Conservation (phyloP, 129 eudicot genomes). For the Chrysanthemum makinoi region DNA sequence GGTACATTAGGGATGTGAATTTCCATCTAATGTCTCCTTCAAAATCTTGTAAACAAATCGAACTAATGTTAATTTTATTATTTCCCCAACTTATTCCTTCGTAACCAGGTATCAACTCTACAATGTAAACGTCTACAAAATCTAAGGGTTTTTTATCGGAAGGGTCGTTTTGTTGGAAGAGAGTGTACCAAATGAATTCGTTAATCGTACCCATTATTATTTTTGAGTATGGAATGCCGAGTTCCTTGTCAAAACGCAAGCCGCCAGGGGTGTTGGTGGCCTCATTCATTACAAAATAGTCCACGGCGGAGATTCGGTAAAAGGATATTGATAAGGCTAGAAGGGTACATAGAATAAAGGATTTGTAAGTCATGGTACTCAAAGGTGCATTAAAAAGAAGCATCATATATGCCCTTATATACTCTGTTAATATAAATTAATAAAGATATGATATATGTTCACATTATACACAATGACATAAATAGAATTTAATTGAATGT, state of each 20-base stretch:
- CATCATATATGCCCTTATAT: no score
- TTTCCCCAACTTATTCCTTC: not conserved
- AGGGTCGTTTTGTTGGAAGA: constrained; percentile 20
- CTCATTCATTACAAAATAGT: constrained; percentile 1
- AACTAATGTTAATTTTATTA: constrained; percentile 1
- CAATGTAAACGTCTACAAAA: not conserved
- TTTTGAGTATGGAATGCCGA: constrained; percentile 23
- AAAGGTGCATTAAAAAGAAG: not conserved
- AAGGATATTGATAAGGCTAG: not conserved
- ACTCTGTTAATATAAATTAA: not conserved
- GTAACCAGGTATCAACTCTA: not conserved
- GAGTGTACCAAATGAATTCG: constrained; percentile 14
- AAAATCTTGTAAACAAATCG: not conserved
- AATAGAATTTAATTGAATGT: not conserved
- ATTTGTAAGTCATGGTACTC: constrained; percentile 11
- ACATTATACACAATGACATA: not conserved
- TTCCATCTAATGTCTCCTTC: constrained; percentile 1
- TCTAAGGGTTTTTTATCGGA: not conserved
- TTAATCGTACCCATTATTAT: constrained; percentile 7
- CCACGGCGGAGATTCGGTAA: constrained; percentile 1
- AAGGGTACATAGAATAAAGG: constrained; percentile 8
- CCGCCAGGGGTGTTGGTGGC: constrained; percentile 6
- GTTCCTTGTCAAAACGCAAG: not conserved
- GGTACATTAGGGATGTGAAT: constrained; percentile 36
- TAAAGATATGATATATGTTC: no score